phyloP scores from a whole-genome alignment of 164 flowering plant genomes.

The Malania oleifera region DNA sequence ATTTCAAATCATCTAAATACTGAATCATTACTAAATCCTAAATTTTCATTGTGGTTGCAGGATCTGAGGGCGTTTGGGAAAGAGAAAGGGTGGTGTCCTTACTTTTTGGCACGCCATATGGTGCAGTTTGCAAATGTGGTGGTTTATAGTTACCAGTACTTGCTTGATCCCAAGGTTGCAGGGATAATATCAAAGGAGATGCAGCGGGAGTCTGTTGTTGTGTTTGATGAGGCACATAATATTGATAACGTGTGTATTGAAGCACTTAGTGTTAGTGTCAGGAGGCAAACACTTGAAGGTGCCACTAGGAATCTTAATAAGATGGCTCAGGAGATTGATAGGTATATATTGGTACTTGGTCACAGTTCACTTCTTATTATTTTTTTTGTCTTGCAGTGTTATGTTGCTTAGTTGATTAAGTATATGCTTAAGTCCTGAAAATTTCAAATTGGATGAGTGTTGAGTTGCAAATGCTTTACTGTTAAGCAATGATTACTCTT shows the following conservation, averaged over 20 bases:
- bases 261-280: slow-evolving; percentile 94
- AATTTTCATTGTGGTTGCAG: slow-evolving; percentile 26
- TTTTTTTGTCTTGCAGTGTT: neutral
- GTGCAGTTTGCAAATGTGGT: slow-evolving; percentile 89
- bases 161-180: slow-evolving; percentile 99
- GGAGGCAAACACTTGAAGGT: slow-evolving; percentile 90
- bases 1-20: too few relatives aligned
- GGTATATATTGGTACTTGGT: slow-evolving; percentile 33
- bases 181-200: slow-evolving; percentile 92
- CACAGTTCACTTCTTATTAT: neutral
- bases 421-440: neutral
- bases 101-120: slow-evolving; percentile 89
- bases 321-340: slow-evolving; percentile 79
- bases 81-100: slow-evolving; percentile 95
- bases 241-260: slow-evolving; percentile 99
- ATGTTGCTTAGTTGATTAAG: neutral
- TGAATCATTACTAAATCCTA: neutral
- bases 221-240: slow-evolving; percentile 99
- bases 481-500: neutral
- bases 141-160: slow-evolving; percentile 93
- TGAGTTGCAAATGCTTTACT: neutral
- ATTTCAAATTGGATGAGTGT: neutral
- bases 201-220: slow-evolving; percentile 94
- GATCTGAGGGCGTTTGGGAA: slow-evolving; percentile 78
- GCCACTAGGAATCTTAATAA: slow-evolving; percentile 77